phyloP scores from a whole-genome alignment of 2,329 filamentous ascomycete genomes.

The Paraconiothyrium brasiliense region DNA sequence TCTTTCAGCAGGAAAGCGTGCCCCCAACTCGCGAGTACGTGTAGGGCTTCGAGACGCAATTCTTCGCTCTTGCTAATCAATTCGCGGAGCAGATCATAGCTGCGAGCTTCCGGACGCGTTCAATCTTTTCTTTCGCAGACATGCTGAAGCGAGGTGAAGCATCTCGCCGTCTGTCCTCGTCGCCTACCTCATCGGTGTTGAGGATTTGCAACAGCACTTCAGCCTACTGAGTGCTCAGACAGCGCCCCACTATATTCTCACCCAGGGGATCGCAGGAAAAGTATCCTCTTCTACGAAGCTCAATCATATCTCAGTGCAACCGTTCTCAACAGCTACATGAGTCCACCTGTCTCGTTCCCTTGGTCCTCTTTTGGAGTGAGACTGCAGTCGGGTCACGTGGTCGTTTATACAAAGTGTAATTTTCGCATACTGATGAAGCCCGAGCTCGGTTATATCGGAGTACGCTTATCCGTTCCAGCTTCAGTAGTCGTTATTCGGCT shows the following conservation, averaged over 20 bases:
- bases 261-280: neutral
- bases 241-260: neutral
- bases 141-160: neutral
- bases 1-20: constrained; percentile 1
- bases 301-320: neutral
- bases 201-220: neutral
- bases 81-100: neutral
- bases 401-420: no score
- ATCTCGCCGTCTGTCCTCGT: neutral
- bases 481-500: no score
- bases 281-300: neutral
- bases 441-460: no score
- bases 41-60: neutral
- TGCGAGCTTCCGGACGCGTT: neutral
- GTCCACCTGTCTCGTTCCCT: neutral
- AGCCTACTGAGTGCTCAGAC: neutral
- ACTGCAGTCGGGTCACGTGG: no score
- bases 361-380: no score
- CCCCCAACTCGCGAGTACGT: neutral
- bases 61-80: neutral
- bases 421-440: no score
- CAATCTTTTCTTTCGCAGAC: neutral
- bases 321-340: neutral
- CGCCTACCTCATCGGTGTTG: neutral
- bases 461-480: no score